These are phyloP conservation scores for Claviceps citrina DNA, from an alignment of 2,329 filamentous ascomycete genomes.

Conservation along the genomic window DNA sequence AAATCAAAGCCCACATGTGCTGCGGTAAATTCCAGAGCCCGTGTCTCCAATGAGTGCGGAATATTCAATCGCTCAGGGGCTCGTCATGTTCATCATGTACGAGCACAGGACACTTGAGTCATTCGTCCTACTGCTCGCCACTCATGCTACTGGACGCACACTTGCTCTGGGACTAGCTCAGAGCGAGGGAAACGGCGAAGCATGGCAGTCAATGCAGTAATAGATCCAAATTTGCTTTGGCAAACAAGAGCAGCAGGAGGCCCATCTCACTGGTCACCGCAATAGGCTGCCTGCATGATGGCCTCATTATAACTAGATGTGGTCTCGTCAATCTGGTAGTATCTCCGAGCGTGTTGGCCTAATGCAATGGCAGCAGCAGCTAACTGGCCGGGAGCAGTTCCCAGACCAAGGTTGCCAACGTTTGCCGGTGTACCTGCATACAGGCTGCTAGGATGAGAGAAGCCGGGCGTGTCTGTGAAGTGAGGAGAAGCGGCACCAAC, in stretches of 20 bases:
- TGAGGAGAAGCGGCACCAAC: constrained; percentile 1
- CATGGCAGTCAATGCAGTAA: neutral
- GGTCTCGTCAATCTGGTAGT: constrained; percentile 19
- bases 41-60: neutral
- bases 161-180: neutral
- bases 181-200: neutral
- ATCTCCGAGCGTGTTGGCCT: constrained; percentile 8
- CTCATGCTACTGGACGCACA: neutral
- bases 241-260: neutral
- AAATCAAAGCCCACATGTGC: neutral
- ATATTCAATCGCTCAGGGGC: neutral
- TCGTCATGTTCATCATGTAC: neutral
- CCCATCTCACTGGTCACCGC: constrained; percentile 12
- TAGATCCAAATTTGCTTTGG: neutral
- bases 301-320: constrained; percentile 21
- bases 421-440: constrained; percentile 31
- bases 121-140: neutral
- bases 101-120: neutral
- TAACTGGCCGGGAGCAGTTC: constrained; percentile 7
- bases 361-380: constrained; percentile 7
- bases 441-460: constrained; percentile 35
- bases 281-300: constrained; percentile 20
- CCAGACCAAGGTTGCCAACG: constrained; percentile 7
- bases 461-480: constrained; percentile 20
- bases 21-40: neutral